Evolutionary conservation across 331 rosid species (phyloP).

Genomic region (Stylosanthes scabra): DNA sequence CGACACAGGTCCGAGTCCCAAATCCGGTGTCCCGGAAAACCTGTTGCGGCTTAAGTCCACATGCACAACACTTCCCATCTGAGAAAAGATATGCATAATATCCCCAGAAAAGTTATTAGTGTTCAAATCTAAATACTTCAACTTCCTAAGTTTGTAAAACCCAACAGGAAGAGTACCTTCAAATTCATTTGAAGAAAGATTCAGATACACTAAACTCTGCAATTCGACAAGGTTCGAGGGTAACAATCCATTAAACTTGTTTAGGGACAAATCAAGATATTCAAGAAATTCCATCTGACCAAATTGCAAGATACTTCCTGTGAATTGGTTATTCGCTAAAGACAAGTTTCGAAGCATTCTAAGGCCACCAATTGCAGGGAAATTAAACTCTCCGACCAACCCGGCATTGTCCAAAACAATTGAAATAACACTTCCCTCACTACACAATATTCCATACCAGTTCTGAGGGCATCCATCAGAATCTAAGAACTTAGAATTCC

Average conservation of each 20-base stretch:
- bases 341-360: slow-evolving; percentile 68
- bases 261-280: slow-evolving; percentile 71
- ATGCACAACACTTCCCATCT: slow-evolving; percentile 62
- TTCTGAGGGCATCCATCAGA: slow-evolving; percentile 75
- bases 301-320: slow-evolving; percentile 57
- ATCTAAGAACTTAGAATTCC: slow-evolving; percentile 70
- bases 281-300: slow-evolving; percentile 57
- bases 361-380: slow-evolving; percentile 64
- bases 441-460: slow-evolving; percentile 73
- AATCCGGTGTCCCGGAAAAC: slow-evolving; percentile 75
- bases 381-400: slow-evolving; percentile 67
- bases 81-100: slow-evolving; percentile 54
- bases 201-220: slow-evolving; percentile 50
- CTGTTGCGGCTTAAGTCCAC: slow-evolving; percentile 72
- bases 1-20: slow-evolving; percentile 60
- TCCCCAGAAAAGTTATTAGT: slow-evolving; percentile 72
- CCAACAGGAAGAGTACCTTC: slow-evolving; percentile 56
- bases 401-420: slow-evolving; percentile 61
- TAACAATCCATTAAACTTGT: slow-evolving; percentile 59
- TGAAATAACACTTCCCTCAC: slow-evolving; percentile 61
- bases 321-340: slow-evolving; percentile 63
- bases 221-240: slow-evolving; percentile 48
- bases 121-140: slow-evolving; percentile 61
- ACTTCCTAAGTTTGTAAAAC: slow-evolving; percentile 58
- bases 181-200: slow-evolving; percentile 77